Conservation (phyloP, 108 stramenopile species). For the Nitzschia sp. region DNA sequence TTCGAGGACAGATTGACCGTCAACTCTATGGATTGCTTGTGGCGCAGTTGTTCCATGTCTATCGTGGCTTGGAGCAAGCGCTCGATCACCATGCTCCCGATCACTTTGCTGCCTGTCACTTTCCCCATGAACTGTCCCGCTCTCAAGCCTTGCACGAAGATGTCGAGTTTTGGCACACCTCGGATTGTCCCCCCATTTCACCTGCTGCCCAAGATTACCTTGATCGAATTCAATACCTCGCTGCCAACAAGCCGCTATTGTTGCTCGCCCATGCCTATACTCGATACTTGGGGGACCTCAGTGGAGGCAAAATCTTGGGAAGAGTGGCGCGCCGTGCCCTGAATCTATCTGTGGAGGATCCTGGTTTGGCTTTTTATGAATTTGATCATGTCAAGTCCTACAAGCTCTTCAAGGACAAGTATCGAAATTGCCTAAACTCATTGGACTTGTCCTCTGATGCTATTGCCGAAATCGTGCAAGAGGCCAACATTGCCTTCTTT, state of each 20-base stretch:
- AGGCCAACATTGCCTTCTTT: conserved; percentile 88
- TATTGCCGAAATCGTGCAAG: conserved; percentile 62
- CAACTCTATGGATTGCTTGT: conserved; percentile 64
- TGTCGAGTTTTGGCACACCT: conserved; percentile 75
- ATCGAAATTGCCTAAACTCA: conserved; percentile 68
- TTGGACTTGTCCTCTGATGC: conserved; percentile 45
- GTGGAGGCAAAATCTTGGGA: conserved; percentile 78
- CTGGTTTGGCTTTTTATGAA: conserved; percentile 81
- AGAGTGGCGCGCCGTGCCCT: conserved; percentile 73
- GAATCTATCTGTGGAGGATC: conserved; percentile 38
- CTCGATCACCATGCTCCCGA: conserved; percentile 61
- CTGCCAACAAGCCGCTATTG: conserved; percentile 57
- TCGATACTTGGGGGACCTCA: conserved; percentile 86
- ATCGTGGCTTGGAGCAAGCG: conserved; percentile 62
- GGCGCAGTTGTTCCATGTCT: conserved; percentile 67
- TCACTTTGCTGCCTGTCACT: conserved; percentile 67
- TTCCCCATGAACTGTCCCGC: conserved; percentile 69
- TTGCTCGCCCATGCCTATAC: conserved; percentile 89
- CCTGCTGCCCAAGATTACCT: conserved; percentile 80
- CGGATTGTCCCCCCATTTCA: conserved; percentile 36
- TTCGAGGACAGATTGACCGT: conserved; percentile 75
- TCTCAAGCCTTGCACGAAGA: conserved; percentile 60
- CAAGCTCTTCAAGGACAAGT: conserved; percentile 85
- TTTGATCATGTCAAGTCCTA: conserved; percentile 62
- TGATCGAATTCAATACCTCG: conserved; percentile 57